A percentile compares a stretch with the other conserved stretches of the same genome.
These are phyloP conservation scores for Albophoma yamanashiensis DNA, from an alignment of 2,329 filamentous ascomycete species.

Conservation along the genomic window DNA sequence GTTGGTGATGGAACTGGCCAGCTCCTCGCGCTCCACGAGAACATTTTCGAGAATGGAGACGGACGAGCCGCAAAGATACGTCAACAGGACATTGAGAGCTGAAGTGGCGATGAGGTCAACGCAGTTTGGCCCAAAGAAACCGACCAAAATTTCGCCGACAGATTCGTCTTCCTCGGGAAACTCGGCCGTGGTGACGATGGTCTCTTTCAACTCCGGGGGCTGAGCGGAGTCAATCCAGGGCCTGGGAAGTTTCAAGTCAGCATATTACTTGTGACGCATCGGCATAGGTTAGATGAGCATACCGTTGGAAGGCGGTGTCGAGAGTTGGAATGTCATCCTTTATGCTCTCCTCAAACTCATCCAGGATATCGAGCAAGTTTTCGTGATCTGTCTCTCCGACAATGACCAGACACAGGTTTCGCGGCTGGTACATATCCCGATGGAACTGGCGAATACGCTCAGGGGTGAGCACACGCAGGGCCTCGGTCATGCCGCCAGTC, in stretches of 20 bases:
- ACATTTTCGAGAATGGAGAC: conserved; percentile 86
- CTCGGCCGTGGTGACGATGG: conserved; percentile 66
- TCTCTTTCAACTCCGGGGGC: conserved; percentile 60
- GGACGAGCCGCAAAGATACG: conserved; percentile 87
- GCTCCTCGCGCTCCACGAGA: conserved; percentile 85
- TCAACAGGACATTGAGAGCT: conserved; percentile 69
- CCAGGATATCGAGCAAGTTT: conserved; percentile 69
- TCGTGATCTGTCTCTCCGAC: conserved; percentile 85
- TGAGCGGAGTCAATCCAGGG: conserved; percentile 88
- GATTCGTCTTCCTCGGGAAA: conserved; percentile 97
- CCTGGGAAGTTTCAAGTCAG: conserved; percentile 12
- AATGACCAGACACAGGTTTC: conserved; percentile 83
- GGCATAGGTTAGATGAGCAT: conserved; percentile 1
- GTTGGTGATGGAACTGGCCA: conserved; percentile 77
- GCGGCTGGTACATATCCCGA: conserved; percentile 93
- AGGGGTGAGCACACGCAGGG: conserved; percentile 72
- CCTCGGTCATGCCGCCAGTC: conserved; percentile 95
- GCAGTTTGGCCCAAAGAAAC: conserved; percentile 78
- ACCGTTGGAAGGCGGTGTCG: conserved; percentile 64
- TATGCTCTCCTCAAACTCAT: conserved; percentile 82
- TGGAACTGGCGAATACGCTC: conserved; percentile 93
- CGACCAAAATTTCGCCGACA: conserved; percentile 75
- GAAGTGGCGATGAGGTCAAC: conserved; percentile 56
- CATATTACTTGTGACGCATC: neutral
- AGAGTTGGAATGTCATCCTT: conserved; percentile 68